phyloP scores from a whole-genome alignment of 192 early-diverging fungal species.

The Cetraspora pellucida region DNA sequence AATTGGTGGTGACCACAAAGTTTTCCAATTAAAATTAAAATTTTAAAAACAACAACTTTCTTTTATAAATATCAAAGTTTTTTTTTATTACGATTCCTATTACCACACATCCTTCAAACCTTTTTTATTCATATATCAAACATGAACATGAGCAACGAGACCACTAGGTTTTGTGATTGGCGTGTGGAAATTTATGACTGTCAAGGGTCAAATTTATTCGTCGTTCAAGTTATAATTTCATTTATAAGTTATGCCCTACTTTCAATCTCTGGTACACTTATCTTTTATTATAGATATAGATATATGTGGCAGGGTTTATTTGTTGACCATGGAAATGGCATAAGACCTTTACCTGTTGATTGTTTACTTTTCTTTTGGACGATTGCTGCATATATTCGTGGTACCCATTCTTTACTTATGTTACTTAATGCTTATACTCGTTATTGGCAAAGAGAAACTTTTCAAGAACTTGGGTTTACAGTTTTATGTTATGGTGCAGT shows the following conservation, averaged over 20 bases:
- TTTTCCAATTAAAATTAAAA: no score
- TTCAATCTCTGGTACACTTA: neutral
- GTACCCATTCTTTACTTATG: constrained; percentile 8
- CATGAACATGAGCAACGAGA: neutral
- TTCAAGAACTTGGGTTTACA: constrained; percentile 25
- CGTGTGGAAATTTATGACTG: constrained; percentile 29
- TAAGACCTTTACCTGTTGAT: constrained; percentile 32
- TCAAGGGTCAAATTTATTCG: neutral
- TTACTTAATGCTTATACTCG: neutral
- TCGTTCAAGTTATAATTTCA: neutral
- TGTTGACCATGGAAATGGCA: constrained; percentile 14
- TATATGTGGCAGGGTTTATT: constrained; percentile 35
- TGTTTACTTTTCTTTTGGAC: constrained; percentile 28
- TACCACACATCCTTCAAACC: no score
- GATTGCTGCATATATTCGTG: neutral
- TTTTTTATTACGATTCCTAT: no score
- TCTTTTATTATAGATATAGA: constrained; percentile 12
- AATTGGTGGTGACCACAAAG: no score
- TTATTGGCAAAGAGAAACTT: constrained; percentile 10
- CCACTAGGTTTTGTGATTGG: constrained; percentile 24
- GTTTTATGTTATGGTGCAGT: constrained; percentile 24
- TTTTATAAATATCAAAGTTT: no score
- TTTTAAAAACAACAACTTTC: no score
- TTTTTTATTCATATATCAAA: no score
- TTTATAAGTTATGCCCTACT: neutral